Conservation (phyloP, 176 grass and related monocot genomes). For the Chloris gayana region DNA sequence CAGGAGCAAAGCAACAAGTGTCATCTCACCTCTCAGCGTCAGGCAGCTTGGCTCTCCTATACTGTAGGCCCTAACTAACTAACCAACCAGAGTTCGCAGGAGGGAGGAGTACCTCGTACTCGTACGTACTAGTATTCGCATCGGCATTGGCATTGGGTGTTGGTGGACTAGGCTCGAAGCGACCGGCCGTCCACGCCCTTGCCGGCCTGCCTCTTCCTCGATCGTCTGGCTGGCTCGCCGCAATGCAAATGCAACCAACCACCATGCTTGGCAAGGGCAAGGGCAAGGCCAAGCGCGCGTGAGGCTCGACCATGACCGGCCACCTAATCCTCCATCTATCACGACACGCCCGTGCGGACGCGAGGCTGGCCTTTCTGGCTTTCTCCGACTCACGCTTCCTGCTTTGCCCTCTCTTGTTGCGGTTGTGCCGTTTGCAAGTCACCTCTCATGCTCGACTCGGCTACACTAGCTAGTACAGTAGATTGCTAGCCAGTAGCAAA, state of each 20-base stretch:
- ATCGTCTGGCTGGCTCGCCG: no score
- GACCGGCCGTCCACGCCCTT: neutral
- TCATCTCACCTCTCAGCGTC: neutral
- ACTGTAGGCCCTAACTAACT: neutral
- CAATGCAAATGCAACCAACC: no score
- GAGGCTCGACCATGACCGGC: slow-evolving; percentile 25
- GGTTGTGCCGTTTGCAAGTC: slow-evolving; percentile 47
- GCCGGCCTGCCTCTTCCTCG: no score
- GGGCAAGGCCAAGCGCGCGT: neutral
- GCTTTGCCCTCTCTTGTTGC: neutral
- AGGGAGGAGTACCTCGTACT: neutral
- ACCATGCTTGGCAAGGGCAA: no score
- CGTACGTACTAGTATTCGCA: neutral
- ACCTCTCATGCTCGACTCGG: neutral
- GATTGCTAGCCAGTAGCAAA: slow-evolving; percentile 21
- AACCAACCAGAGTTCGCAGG: neutral
- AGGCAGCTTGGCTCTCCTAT: neutral
- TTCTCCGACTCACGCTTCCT: slow-evolving; percentile 41
- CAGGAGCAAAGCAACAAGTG: neutral
- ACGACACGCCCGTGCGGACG: neutral
- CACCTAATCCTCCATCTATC: slow-evolving; percentile 19
- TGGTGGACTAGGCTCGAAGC: slow-evolving; percentile 33
- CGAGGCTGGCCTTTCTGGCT: slow-evolving; percentile 2
- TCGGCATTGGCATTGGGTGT: neutral
- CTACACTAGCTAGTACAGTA: no score